Evolutionary conservation across 176 grass and related monocot species (phyloP).

Genomic region (Musa itinerans): DNA sequence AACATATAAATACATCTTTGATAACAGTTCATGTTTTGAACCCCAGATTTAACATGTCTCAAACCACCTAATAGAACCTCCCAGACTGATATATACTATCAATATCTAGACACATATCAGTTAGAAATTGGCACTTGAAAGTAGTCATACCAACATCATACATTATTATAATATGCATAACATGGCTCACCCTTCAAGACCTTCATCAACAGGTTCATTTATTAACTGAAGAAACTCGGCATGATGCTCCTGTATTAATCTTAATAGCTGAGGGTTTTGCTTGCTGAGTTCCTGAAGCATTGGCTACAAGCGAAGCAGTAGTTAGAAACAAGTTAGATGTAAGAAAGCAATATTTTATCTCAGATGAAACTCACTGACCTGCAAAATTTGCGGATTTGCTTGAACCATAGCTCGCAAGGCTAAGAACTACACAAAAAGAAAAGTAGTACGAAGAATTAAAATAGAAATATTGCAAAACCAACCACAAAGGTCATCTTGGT

Average conservation of each 20-base stretch:
- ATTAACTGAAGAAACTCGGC: slow-evolving; percentile 91
- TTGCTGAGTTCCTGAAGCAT: slow-evolving; percentile 99
- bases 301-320: slow-evolving; percentile 30
- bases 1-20: too few relatives aligned
- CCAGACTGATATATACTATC: background rate
- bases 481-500: background rate
- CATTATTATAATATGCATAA: too few relatives aligned
- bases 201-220: slow-evolving; percentile 41
- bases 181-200: background rate
- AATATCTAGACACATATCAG: background rate
- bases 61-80: background rate
- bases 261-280: slow-evolving; percentile 88
- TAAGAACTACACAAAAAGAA: background rate
- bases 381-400: slow-evolving; percentile 15
- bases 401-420: slow-evolving; percentile 8
- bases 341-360: slow-evolving; percentile 15
- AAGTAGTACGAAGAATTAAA: background rate
- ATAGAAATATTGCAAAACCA: background rate
- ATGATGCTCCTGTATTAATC: slow-evolving; percentile 93
- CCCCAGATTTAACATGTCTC: background rate
- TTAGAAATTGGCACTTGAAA: too few relatives aligned
- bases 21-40: too few relatives aligned
- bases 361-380: background rate
- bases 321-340: slow-evolving; percentile 16
- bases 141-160: too few relatives aligned